Base-by-base conservation (phyloP, 345 rosid genomes). In the Murraya paniculata region DNA sequence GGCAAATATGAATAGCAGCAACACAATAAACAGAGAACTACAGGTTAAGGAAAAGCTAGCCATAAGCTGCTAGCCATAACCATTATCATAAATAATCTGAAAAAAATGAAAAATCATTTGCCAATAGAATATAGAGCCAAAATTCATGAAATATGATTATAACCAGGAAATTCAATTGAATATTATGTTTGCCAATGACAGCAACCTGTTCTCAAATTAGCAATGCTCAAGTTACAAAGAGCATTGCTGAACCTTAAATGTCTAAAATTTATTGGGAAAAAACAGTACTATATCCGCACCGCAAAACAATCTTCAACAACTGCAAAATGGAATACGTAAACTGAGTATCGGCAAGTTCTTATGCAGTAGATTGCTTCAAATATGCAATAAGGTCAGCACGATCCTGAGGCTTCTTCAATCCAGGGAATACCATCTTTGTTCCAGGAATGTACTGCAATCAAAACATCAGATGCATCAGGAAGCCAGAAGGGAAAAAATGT, bases 371-470 rank as follows among this genome's bases (percentile, higher is more conserved):
- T 83, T 88, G 81, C 92, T 93, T 95, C 91, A 95, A 84, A 82
- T 86, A 95, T 36, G 99, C 93, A 58, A 95, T 95, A 81, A 95
- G 99, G 62, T 95, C 98, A 2, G 96, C 94, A 2, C 98, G 98
- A 0, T 95, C 98, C 80, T 93, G 93, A 1, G 99, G 97, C 88
- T 93, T 94, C 92, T 94, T 94, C 68, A 94, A 77, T 75, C 98
- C 98, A 70, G 98, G 98, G 87, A 95, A 95, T 50, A 95, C 99
- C 99, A 95, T 95, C 91, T 95, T 95, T 2, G 99, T 95, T 74
- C 98, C 99, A 0, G 99, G 98, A 55, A 95, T 95, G 83, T 95
- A 95, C 99, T 93, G 96, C 88, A 85, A 45, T 21, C 68, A 21
- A 73, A 64, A 53, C 4, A 25, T 56, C 22, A 11, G 3, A 33